Conservation (phyloP, 169 alveolate genomes). For the Eimeria maxima region DNA sequence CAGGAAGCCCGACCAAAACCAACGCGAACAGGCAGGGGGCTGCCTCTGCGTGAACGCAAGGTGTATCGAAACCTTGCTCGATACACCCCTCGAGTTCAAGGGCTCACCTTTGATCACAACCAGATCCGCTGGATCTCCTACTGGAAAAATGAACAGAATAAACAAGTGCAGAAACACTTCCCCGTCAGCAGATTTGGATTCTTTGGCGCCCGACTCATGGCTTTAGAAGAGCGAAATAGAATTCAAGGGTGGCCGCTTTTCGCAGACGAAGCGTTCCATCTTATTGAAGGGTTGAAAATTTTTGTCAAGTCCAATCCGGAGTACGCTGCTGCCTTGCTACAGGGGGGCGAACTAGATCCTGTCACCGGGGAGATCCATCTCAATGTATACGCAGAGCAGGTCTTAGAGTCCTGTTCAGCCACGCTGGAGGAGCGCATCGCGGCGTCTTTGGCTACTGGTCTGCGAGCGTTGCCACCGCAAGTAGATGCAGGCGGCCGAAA, state of each 20-base stretch:
- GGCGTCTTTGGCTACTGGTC: slow-evolving; percentile 42
- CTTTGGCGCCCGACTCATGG: slow-evolving; percentile 87
- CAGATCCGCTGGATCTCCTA: slow-evolving; percentile 90
- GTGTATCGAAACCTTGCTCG: slow-evolving; percentile 86
- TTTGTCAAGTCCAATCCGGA: slow-evolving; percentile 64
- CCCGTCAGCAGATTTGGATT: slow-evolving; percentile 89
- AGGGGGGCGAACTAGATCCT: slow-evolving; percentile 47
- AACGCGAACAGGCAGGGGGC: slow-evolving; percentile 82
- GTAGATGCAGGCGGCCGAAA: slow-evolving; percentile 37
- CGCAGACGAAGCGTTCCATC: slow-evolving; percentile 79
- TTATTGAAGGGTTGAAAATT: slow-evolving; percentile 56
- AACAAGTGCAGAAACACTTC: slow-evolving; percentile 88
- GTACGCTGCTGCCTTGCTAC: slow-evolving; percentile 42
- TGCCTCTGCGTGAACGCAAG: slow-evolving; percentile 87
- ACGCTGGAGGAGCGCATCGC: slow-evolving; percentile 48
- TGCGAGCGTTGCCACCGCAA: slow-evolving; percentile 43
- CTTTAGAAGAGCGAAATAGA: slow-evolving; percentile 85
- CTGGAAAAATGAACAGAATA: slow-evolving; percentile 89
- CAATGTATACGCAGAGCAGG: slow-evolving; percentile 60
- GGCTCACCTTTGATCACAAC: slow-evolving; percentile 89
- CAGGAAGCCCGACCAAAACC: slow-evolving; percentile 53
- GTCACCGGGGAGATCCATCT: slow-evolving; percentile 45
- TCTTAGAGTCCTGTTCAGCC: slow-evolving; percentile 41
- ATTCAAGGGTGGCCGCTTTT: slow-evolving; percentile 78
- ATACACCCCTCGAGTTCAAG: slow-evolving; percentile 87